phyloP scores from a whole-genome alignment of 2,329 filamentous ascomycete genomes.

The Fusarium staphyleae region DNA sequence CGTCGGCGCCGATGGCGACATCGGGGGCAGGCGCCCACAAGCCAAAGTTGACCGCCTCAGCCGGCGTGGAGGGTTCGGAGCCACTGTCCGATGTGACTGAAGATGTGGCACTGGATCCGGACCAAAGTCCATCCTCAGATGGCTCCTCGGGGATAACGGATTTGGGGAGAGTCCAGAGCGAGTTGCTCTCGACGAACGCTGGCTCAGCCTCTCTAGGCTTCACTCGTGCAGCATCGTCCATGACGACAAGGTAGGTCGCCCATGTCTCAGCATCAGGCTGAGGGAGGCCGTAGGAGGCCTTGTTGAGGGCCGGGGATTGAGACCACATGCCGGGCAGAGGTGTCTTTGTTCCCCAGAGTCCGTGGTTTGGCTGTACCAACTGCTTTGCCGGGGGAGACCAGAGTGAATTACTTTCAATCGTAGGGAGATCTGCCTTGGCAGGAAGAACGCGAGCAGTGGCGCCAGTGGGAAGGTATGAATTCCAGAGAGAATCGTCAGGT shows the following conservation, averaged over 20 bases:
- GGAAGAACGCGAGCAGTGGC: conserved; percentile 42
- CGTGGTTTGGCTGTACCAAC: conserved; percentile 23
- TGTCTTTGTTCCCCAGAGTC: conserved; percentile 36
- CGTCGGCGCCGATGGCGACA: conserved; percentile 13
- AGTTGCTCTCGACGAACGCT: conserved; percentile 32
- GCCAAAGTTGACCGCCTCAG: conserved; percentile 31
- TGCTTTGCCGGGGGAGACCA: conserved; percentile 44
- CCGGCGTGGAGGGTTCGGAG: conserved; percentile 18
- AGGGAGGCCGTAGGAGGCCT: conserved; percentile 41
- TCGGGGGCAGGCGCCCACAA: conserved; percentile 33
- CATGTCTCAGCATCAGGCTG: conserved; percentile 42
- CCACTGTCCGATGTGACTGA: conserved; percentile 16
- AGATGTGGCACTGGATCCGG: conserved; percentile 23
- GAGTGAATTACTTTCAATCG: conserved; percentile 48
- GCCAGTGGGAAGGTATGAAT: conserved; percentile 42
- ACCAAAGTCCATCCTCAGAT: conserved; percentile 34
- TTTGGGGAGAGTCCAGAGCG: conserved; percentile 34
- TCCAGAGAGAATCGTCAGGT: conserved; percentile 49
- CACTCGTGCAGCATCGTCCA: conserved; percentile 34
- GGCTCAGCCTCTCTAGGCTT: conserved; percentile 37
- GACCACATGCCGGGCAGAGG: conserved; percentile 37
- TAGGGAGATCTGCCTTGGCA: conserved; percentile 38
- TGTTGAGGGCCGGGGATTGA: conserved; percentile 20
- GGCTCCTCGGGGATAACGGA: conserved; percentile 21
- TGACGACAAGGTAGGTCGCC: conserved; percentile 35